Percentiles rank a stretch among this genome's conserved stretches.
Conservation (phyloP, 495 filamentous ascomycete genomes). For the Penicillium herquei region DNA sequence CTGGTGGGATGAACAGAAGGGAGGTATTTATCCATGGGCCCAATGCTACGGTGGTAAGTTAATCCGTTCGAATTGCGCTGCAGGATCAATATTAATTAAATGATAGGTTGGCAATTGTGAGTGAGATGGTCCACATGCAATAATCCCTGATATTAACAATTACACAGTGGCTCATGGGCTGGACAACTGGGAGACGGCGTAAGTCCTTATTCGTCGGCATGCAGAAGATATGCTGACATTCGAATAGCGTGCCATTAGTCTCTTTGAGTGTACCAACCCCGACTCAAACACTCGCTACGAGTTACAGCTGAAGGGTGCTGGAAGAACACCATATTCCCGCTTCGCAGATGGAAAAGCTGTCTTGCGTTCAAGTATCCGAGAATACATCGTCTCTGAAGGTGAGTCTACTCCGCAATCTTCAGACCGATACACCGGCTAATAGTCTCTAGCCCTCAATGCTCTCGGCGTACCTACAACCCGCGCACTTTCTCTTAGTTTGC, state of each 20-base stretch:
- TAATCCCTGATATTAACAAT: neutral
- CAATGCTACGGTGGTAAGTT: conserved; percentile 86
- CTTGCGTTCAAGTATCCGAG: conserved; percentile 82
- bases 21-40: conserved; percentile 90
- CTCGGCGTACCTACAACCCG: conserved; percentile 83
- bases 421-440: too few relatives aligned
- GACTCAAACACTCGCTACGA: conserved; percentile 72
- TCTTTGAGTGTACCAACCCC: conserved; percentile 87
- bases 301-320: conserved; percentile 90
- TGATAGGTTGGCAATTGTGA: conserved; percentile 58
- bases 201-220: conserved; percentile 12
- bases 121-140: conserved; percentile 9
- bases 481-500: conserved; percentile 75
- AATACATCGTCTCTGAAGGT: conserved; percentile 88
- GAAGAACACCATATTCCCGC: conserved; percentile 87
- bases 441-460: conserved; percentile 60
- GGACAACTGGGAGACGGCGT: conserved; percentile 90
- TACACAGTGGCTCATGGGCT: conserved; percentile 73
- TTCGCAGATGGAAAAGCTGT: conserved; percentile 99
- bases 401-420: neutral
- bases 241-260: conserved; percentile 71
- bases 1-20: conserved; percentile 54
- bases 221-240: conserved; percentile 1
- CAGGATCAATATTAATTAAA: conserved; percentile 5
- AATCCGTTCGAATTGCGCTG: neutral